Evolutionary conservation across 345 rosid genomes (phyloP).

Genomic region (Eucalyptus globulus): DNA sequence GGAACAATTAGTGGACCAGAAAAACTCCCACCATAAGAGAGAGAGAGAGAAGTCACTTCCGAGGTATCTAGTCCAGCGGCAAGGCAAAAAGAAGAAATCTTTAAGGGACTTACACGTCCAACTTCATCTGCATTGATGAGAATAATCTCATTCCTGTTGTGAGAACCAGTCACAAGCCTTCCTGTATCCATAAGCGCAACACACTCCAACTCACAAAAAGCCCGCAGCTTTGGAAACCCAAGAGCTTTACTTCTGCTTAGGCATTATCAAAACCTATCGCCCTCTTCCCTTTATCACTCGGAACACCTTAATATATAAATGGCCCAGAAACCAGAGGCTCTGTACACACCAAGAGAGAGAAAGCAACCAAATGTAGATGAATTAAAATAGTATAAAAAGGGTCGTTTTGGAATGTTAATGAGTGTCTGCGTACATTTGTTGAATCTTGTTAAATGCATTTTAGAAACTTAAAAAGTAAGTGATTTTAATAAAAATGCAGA

Average conservation of each 20-base stretch:
- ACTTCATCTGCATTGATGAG: slow-evolving; percentile 74
- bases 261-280: background rate
- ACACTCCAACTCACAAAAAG: background rate
- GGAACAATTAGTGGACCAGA: background rate
- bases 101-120: slow-evolving; percentile 39
- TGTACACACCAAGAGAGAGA: background rate
- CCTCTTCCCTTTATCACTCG: background rate
- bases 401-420: background rate
- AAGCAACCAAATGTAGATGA: background rate
- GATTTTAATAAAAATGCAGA: background rate
- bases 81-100: background rate
- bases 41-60: background rate
- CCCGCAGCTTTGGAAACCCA: background rate
- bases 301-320: background rate
- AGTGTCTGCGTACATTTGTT: background rate
- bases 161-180: slow-evolving; percentile 88
- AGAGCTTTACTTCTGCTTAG: background rate
- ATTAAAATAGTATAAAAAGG: background rate
- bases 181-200: slow-evolving; percentile 11
- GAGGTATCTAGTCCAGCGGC: background rate
- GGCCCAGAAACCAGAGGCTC: background rate
- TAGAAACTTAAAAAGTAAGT: background rate
- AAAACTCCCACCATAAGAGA: background rate
- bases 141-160: slow-evolving; percentile 80
- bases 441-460: background rate